Conservation (phyloP, 768 basidiomycete species). For the Tulasnella sp. region DNA sequence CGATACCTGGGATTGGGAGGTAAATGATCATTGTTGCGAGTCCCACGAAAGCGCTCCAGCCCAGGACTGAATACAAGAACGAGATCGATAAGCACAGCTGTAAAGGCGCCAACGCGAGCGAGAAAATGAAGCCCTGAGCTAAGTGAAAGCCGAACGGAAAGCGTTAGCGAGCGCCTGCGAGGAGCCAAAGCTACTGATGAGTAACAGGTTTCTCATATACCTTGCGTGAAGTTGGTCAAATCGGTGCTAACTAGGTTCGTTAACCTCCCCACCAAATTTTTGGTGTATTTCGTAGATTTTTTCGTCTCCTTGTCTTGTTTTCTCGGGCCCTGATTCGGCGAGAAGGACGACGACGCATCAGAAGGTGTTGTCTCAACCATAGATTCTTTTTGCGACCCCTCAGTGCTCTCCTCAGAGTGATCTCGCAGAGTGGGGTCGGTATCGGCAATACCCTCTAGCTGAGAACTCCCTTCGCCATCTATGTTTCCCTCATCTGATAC, state of each 20-base stretch:
- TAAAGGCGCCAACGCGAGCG: conserved; percentile 32
- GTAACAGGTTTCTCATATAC: neutral
- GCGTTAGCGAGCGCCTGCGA: neutral
- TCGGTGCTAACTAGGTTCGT: conserved; percentile 69
- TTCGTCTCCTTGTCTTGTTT: neutral
- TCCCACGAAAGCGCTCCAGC: conserved; percentile 52
- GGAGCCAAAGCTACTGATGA: no score
- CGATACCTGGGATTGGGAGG: conserved; percentile 44
- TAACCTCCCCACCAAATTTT: conserved; percentile 61
- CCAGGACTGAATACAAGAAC: conserved; percentile 38
- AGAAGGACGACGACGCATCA: neutral
- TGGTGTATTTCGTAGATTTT: conserved; percentile 22
- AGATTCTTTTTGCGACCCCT: neutral
- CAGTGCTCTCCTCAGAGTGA: no score
- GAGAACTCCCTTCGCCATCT: no score
- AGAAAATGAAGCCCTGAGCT: conserved; percentile 28
- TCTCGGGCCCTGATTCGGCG: no score
- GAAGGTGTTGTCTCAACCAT: neutral
- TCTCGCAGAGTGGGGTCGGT: no score
- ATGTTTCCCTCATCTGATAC: no score
- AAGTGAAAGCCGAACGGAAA: neutral
- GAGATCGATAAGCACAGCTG: conserved; percentile 32
- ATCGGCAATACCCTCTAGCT: no score
- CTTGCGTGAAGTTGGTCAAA: conserved; percentile 32
- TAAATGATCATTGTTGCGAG: conserved; percentile 39